Percentiles rank a stretch among this genome's conserved stretches.
Conservation (phyloP, 1,284 basidiomycete species). For the Volvariella volvacea region DNA sequence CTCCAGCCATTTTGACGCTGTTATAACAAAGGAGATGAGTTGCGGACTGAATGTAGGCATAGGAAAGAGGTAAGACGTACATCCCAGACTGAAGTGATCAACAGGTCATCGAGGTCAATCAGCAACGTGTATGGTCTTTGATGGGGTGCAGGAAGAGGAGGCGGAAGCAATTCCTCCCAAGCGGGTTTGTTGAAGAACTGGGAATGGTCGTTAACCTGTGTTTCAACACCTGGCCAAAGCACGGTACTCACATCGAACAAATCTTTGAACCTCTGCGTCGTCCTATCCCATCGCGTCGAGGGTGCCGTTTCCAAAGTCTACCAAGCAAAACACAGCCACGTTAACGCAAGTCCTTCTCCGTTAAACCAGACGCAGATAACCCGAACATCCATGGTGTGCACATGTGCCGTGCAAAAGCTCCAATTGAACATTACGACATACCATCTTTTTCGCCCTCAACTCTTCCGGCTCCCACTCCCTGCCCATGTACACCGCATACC, state of each 20-base stretch:
- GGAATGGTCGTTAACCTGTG: slow-evolving; percentile 2
- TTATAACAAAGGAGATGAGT: slow-evolving; percentile 2
- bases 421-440: slow-evolving; percentile 24
- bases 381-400: background rate
- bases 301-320: slow-evolving; percentile 53
- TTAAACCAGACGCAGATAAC: background rate
- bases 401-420: too few relatives aligned
- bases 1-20: slow-evolving; percentile 85
- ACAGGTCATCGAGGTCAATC: slow-evolving; percentile 87
- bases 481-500: slow-evolving; percentile 46
- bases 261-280: slow-evolving; percentile 48
- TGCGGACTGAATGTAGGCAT: background rate
- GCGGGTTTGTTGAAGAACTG: slow-evolving; percentile 90
- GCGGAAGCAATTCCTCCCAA: slow-evolving; percentile 89
- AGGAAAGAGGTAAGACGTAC: slow-evolving; percentile 60
- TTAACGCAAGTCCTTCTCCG: background rate
- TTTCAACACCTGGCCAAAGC: too few relatives aligned
- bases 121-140: slow-evolving; percentile 91
- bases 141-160: slow-evolving; percentile 78
- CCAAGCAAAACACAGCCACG: slow-evolving; percentile 1
- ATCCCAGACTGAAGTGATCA: slow-evolving; percentile 92
- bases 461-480: slow-evolving; percentile 58
- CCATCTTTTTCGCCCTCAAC: slow-evolving; percentile 43
- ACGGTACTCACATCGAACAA: slow-evolving; percentile 59
- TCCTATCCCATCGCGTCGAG: slow-evolving; percentile 54